Evolutionary conservation across 495 filamentous ascomycete species (phyloP).

Genomic region (Neurospora sp.): DNA sequence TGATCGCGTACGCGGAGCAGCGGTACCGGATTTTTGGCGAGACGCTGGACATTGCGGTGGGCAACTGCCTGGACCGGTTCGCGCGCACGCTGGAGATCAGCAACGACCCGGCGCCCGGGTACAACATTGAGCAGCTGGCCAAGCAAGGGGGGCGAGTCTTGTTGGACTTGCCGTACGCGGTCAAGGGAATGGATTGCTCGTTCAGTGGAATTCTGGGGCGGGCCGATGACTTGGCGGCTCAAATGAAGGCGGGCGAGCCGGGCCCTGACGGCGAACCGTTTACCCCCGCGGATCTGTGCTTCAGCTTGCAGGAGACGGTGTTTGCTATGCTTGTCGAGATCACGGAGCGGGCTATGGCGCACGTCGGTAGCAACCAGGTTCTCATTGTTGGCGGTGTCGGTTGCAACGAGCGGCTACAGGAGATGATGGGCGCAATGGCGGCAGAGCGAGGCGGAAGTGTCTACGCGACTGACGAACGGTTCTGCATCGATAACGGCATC

Average conservation of each 20-base stretch:
- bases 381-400: constrained; percentile 96
- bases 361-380: constrained; percentile 83
- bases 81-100: constrained; percentile 80
- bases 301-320: constrained; percentile 88
- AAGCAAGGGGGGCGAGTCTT: constrained; percentile 57
- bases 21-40: constrained; percentile 97
- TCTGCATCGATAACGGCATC: constrained; percentile 98
- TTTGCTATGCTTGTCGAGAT: constrained; percentile 98
- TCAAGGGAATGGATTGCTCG: constrained; percentile 97
- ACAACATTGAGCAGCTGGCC: constrained; percentile 95
- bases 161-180: constrained; percentile 85
- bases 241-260: constrained; percentile 41
- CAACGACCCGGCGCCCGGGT: constrained; percentile 93
- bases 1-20: constrained; percentile 90
- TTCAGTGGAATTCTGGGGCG: constrained; percentile 84
- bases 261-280: constrained; percentile 36
- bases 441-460: constrained; percentile 77
- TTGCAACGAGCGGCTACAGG: constrained; percentile 89
- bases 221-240: constrained; percentile 65
- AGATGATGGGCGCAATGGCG: constrained; percentile 99
- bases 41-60: constrained; percentile 92
- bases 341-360: constrained; percentile 96
- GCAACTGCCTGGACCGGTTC: constrained; percentile 95
- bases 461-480: constrained; percentile 91
- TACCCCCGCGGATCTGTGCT: constrained; percentile 83